Conservation (phyloP, 805 yeast species). For the Myxozyma neotropica region DNA sequence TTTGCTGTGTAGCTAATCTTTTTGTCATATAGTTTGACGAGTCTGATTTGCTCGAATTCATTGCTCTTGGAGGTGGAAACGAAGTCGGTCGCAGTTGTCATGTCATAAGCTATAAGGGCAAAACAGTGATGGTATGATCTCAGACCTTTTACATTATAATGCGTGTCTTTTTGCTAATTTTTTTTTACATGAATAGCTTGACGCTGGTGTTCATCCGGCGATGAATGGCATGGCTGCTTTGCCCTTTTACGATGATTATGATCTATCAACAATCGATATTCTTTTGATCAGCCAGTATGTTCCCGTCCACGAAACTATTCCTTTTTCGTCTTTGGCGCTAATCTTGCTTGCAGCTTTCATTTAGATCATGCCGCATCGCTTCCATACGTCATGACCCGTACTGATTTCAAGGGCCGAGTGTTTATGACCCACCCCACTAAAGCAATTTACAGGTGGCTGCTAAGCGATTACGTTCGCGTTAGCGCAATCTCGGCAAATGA, state of each 20-base stretch:
- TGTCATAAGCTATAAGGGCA: conserved; percentile 86
- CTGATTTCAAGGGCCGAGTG: conserved; percentile 91
- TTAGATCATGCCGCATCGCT: conserved; percentile 97
- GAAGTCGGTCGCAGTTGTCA: conserved; percentile 98
- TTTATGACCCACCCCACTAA: conserved; percentile 99
- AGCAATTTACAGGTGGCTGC: conserved; percentile 94
- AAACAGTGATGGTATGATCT: conserved; percentile 82
- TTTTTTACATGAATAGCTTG: conserved; percentile 48
- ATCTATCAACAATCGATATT: conserved; percentile 81
- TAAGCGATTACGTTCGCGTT: conserved; percentile 92
- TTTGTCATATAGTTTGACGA: conserved; percentile 34
- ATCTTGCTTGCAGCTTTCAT: conserved; percentile 57
- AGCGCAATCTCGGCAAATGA: conserved; percentile 29
- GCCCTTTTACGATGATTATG: conserved; percentile 96
- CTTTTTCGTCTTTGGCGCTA: neutral
- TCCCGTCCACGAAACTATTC: too few species aligned
- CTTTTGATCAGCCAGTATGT: conserved; percentile 74
- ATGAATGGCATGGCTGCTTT: conserved; percentile 83
- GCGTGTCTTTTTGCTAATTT: neutral
- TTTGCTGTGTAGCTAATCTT: too few species aligned
- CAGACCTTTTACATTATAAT: too few species aligned
- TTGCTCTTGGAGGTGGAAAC: conserved; percentile 95
- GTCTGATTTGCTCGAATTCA: conserved; percentile 59
- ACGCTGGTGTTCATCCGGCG: conserved; percentile 98
- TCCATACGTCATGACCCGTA: conserved; percentile 97